Conservation (phyloP, 2,329 filamentous ascomycete genomes). For the Fusarium beomiforme region DNA sequence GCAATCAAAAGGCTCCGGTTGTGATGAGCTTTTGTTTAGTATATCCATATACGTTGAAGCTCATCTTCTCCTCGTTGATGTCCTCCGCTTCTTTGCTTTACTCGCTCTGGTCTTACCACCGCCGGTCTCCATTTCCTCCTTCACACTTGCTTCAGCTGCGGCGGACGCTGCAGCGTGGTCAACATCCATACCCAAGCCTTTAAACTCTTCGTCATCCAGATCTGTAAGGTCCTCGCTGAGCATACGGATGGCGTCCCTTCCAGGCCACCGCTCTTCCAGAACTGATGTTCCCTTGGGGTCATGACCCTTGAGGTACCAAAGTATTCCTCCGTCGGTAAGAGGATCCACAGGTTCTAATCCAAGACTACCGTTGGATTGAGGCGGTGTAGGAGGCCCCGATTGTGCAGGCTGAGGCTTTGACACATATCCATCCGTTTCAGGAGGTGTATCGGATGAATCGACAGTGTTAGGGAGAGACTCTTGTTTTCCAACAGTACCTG, state of each 20-base stretch:
- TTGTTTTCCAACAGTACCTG: conserved; percentile 42
- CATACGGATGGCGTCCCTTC: conserved; percentile 70
- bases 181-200: conserved; percentile 70
- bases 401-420: conserved; percentile 42
- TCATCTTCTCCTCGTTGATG: conserved; percentile 49
- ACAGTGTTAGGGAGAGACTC: conserved; percentile 35
- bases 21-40: conserved; percentile 20
- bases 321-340: conserved; percentile 78
- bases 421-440: conserved; percentile 59
- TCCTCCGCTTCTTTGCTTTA: conserved; percentile 49
- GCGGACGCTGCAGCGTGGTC: conserved; percentile 52
- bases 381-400: conserved; percentile 70
- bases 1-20: conserved; percentile 9
- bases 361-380: conserved; percentile 70
- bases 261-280: conserved; percentile 72
- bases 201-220: conserved; percentile 89
- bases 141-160: conserved; percentile 39
- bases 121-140: conserved; percentile 33
- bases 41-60: neutral
- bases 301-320: conserved; percentile 88
- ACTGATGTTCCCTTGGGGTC: conserved; percentile 83
- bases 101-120: conserved; percentile 44
- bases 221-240: conserved; percentile 92
- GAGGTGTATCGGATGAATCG: conserved; percentile 55
- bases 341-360: conserved; percentile 60